Base-by-base conservation (phyloP, 257 asterid species). In the Solanum okadae region DNA sequence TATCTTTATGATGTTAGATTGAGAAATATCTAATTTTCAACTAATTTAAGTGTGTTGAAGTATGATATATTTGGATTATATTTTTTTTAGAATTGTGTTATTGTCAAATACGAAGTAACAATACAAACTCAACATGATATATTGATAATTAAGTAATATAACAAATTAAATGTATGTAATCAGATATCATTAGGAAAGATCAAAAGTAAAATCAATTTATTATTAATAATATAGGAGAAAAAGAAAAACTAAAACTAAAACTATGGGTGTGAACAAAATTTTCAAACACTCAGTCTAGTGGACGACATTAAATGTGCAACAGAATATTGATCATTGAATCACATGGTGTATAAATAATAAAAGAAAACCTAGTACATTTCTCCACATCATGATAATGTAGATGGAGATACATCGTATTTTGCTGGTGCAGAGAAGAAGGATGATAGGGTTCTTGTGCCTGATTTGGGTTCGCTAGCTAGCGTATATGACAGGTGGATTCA, bases 391-490 rank as follows among this genome's bases (percentile, higher is more conserved):
- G 5, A 76, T 76, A 37, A 37, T 35, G 83, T 15, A 76, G 33
- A 37, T 22, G 56, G 10, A 76, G 31, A 16, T 18, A 35, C 44
- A 40, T 97, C 98, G 5, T 97, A 97, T 91, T 97, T 97, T 87
- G 99, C 93, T 31, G 98, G 99, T 46, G 99, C 99, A 1, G 99
- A 97, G 94, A 95, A 94, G 95, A 97, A 96, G 87, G 99, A 96
- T 91, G 99, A 94, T 18, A 94, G 98, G 92, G 99, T 94, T 89
- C 96, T 97, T 88, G 98, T 96, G 65, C 98, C 98, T 84, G 98
- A 96, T 93, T 93, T 97, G 37, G 98, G 98, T 42, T 97, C 98
- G 12, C 90, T 95, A 87, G 94, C 98, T 10, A 95, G 98, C 91
- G 85, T 95, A 75, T 93, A 93, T 87, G 98, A 95, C 79, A 92